Conservation (phyloP, 179 eudicot species). For the Corrigiola litoralis region DNA sequence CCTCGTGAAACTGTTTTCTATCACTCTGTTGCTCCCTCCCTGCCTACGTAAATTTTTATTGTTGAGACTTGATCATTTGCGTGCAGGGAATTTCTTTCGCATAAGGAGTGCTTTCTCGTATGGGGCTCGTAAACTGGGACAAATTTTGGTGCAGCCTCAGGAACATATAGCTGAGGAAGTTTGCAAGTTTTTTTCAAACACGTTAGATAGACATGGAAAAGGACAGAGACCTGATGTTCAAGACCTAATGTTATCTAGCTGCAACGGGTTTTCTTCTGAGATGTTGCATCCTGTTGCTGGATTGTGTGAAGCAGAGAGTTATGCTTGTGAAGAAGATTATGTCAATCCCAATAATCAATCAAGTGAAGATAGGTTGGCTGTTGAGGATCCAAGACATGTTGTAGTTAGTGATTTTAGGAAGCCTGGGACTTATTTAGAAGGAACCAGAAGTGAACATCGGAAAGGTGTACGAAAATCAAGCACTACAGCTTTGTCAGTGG, state of each 20-base stretch:
- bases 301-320: slow-evolving; percentile 25
- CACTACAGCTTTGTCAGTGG: neutral
- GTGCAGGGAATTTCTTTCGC: slow-evolving; percentile 75
- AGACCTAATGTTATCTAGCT: slow-evolving; percentile 29
- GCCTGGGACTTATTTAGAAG: slow-evolving; percentile 13
- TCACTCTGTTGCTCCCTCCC: too few species aligned
- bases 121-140: slow-evolving; percentile 80
- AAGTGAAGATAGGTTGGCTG: slow-evolving; percentile 12
- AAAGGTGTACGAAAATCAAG: slow-evolving; percentile 5
- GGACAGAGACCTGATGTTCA: slow-evolving; percentile 77
- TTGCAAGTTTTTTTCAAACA: slow-evolving; percentile 61
- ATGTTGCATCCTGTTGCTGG: slow-evolving; percentile 12
- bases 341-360: slow-evolving; percentile 5
- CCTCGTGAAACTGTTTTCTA: too few species aligned
- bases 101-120: slow-evolving; percentile 83
- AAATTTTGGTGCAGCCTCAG: slow-evolving; percentile 55
- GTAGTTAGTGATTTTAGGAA: neutral
- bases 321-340: slow-evolving; percentile 20
- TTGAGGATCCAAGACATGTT: slow-evolving; percentile 9
- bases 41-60: too few species aligned
- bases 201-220: slow-evolving; percentile 72
- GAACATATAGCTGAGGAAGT: slow-evolving; percentile 58
- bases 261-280: slow-evolving; percentile 25
- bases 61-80: neutral
- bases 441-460: slow-evolving; percentile 5